A percentile compares a stretch with the other conserved stretches of the same genome.
Conservation (phyloP, 345 rosid species). For the Eucalyptus virginea region DNA sequence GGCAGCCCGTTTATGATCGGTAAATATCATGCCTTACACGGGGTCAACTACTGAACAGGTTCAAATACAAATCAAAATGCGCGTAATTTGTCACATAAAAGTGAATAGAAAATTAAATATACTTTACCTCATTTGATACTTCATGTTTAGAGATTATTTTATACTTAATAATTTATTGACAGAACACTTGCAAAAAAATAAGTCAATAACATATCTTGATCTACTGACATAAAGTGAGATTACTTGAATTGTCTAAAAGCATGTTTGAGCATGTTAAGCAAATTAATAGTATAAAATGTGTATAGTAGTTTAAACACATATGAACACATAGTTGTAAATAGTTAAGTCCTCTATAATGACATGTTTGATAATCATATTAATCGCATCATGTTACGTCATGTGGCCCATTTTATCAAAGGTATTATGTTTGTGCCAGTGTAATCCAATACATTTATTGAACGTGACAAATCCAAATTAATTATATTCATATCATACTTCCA, state of each 20-base stretch:
- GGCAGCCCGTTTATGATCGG: background rate
- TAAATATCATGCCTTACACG: background rate
- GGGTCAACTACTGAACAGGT: background rate
- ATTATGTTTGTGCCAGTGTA: no score
- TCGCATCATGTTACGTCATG: no score
- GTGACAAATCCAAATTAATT: accelerated
- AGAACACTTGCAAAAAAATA: background rate
- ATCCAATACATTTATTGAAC: no score
- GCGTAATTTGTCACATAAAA: background rate
- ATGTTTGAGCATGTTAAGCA: background rate
- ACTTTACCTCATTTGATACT: background rate
- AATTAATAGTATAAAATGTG: background rate
- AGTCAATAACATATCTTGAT: background rate
- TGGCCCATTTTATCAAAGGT: no score
- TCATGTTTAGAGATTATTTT: background rate
- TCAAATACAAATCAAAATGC: background rate
- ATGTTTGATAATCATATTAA: no score
- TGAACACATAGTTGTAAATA: background rate
- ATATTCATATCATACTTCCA: background rate
- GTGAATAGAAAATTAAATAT: background rate
- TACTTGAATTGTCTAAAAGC: background rate
- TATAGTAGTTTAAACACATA: background rate
- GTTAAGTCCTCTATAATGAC: background rate
- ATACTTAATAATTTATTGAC: background rate
- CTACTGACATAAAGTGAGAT: background rate